Conservation (phyloP, 306 rosid species). For the Quillaja saponaria region DNA sequence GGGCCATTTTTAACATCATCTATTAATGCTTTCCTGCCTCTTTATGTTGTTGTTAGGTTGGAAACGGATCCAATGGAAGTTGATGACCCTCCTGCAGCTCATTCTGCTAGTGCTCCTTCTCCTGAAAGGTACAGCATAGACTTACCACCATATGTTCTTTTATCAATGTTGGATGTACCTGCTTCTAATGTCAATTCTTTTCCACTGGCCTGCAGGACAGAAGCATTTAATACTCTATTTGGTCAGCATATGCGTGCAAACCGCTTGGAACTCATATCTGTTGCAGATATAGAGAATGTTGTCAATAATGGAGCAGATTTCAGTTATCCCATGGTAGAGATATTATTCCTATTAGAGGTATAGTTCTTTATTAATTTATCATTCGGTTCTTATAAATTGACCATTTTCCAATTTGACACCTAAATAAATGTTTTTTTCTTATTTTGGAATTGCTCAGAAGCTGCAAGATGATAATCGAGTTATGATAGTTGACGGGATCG, state of each 20-base stretch:
- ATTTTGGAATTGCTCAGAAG: constrained; percentile 53
- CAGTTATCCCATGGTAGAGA: constrained; percentile 57
- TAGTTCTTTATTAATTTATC: constrained; percentile 8
- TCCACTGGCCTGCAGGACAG: constrained; percentile 50
- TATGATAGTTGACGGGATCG: constrained; percentile 69
- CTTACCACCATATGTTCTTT: constrained; percentile 3
- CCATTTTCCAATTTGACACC: constrained; percentile 5
- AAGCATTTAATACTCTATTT: constrained; percentile 71
- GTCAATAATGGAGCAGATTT: constrained; percentile 55
- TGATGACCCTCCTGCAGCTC: constrained; percentile 55
- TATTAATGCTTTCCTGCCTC: not conserved
- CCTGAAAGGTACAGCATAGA: constrained; percentile 59
- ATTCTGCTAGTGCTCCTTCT: constrained; percentile 52
- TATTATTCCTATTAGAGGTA: constrained; percentile 72
- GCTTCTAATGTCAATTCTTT: constrained; percentile 20
- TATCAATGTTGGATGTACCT: not conserved
- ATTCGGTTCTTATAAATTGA: not conserved
- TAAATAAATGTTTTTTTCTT: not conserved
- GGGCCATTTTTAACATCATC: not conserved
- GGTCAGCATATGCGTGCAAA: constrained; percentile 83
- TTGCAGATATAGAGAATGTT: constrained; percentile 61
- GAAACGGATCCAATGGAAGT: constrained; percentile 69
- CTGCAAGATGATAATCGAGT: constrained; percentile 86
- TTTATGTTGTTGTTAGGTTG: constrained; percentile 37
- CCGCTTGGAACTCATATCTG: constrained; percentile 64